Percentiles rank a stretch among this genome's conserved stretches.
These are phyloP conservation scores for Mycosarcoma maydis DNA, from an alignment of 1,284 basidiomycete species.

Conservation along the genomic window DNA sequence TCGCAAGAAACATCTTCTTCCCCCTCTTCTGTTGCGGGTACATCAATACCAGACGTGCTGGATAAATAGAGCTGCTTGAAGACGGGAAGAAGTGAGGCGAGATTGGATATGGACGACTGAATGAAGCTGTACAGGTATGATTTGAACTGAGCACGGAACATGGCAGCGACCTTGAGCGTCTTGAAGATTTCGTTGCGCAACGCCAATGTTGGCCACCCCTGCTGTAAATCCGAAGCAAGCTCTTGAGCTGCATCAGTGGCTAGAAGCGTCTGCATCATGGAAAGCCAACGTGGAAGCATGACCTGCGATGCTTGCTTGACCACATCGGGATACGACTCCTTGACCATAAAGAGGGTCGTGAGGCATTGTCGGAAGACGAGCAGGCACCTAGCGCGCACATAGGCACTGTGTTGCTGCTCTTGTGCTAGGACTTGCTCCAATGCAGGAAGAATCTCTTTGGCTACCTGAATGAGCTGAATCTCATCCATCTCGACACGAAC, in stretches of 20 bases:
- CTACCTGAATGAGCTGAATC: conserved; percentile 58
- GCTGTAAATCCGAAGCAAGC: conserved; percentile 11
- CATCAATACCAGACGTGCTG: conserved; percentile 69
- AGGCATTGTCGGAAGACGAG: conserved; percentile 91
- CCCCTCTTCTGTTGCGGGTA: conserved; percentile 77
- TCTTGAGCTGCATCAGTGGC: conserved; percentile 20
- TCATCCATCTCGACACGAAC: conserved; percentile 64
- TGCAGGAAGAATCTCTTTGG: conserved; percentile 56
- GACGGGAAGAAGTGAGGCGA: conserved; percentile 41
- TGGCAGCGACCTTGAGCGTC: conserved; percentile 57
- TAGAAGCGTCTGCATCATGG: conserved; percentile 48
- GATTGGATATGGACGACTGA: conserved; percentile 29
- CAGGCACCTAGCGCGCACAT: conserved; percentile 77
- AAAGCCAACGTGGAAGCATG: conserved; percentile 82
- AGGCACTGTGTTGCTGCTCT: conserved; percentile 35
- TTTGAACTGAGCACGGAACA: conserved; percentile 57
- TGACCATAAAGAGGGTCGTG: conserved; percentile 89
- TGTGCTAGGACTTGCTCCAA: conserved; percentile 53
- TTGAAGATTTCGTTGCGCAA: conserved; percentile 57
- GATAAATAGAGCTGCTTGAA: conserved; percentile 53
- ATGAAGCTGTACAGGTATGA: conserved; percentile 34
- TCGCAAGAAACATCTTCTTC: conserved; percentile 73
- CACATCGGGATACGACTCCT: conserved; percentile 85
- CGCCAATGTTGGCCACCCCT: conserved; percentile 47
- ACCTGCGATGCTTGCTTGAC: conserved; percentile 82